Base-by-base conservation (phyloP, 2,329 filamentous ascomycete genomes). In the Phialocephala sp. region DNA sequence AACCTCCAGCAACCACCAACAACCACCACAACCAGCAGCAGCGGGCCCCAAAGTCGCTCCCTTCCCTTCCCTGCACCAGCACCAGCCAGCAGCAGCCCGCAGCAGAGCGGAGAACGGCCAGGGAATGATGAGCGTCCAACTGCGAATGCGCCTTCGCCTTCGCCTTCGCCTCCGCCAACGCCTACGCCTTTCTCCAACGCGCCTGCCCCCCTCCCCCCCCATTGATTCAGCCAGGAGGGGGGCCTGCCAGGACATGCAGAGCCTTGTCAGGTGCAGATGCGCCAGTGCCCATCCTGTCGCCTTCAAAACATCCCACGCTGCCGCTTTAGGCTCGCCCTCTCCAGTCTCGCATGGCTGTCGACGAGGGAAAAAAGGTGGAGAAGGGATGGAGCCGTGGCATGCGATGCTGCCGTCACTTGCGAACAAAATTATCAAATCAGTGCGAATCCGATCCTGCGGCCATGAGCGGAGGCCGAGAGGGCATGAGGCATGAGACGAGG, bases 271-370 rank as follows among this genome's bases (percentile, higher is more conserved):
- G 50, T 54, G 50, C 50, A 54, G 50, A 6, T 11, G 50, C 24
- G 50, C 50, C 50, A 54, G 18, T 54, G 50, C 50, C 22, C 22
- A 12, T 54, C 12, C 22, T n/a, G 12, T 54, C 66, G 27, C 50
- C 58, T 68, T 59, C 66, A 61, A 68, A 68, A 66, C 65, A 71
- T 71, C 67, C 69, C 69, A 71, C 68, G 71, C 66, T 67, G 71
- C 69, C 63, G 68, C 64, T 58, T 50, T 68, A 68, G 58, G 56
- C 37, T 56, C 8, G n/a, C n/a, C 27, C 27, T 22, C 43, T 47
- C 37, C 37, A 41, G 37, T 4, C 4, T 18, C 9, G 27, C 37
- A 41, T 41, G 12, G 37, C 15, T 8, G 9, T 8, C 37, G 43
- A 45, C 15, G 43, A 45, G 43, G 45, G 8, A 9, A 18, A 14